A percentile compares a stretch with the other conserved stretches of the same genome.
These are phyloP conservation scores for Corynespora cassiicola DNA, from an alignment of 2,329 filamentous ascomycete genomes.

Conservation along the genomic window DNA sequence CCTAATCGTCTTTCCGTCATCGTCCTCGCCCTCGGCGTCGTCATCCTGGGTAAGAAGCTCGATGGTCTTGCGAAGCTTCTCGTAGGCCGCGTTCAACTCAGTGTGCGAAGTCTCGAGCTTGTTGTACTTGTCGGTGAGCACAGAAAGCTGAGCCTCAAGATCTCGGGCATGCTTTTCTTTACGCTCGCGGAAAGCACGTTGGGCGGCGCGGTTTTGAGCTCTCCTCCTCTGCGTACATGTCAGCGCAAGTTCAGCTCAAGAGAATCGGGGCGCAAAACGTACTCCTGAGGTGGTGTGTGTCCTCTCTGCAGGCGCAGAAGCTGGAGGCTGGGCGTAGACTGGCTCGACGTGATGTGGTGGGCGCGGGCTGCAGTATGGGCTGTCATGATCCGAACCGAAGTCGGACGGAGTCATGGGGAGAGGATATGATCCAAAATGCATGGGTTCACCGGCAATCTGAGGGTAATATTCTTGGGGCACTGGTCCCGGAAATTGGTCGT, in stretches of 20 bases:
- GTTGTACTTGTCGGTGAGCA: conserved; percentile 63
- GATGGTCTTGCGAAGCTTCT: conserved; percentile 49
- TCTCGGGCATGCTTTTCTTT: conserved; percentile 72
- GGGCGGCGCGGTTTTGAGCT: conserved; percentile 67
- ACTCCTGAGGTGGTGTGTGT: conserved; percentile 48
- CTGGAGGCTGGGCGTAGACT: conserved; percentile 22
- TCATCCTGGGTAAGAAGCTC: conserved; percentile 45
- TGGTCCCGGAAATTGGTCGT: conserved; percentile 41
- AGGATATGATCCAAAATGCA: conserved; percentile 41
- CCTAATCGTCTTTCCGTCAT: conserved; percentile 23
- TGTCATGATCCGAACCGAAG: conserved; percentile 48
- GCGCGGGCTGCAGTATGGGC: conserved; percentile 46
- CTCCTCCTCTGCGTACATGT: conserved; percentile 56
- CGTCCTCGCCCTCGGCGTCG: conserved; percentile 36
- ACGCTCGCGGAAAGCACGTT: conserved; percentile 66
- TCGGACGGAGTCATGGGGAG: conserved; percentile 48
- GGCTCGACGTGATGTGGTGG: conserved; percentile 33
- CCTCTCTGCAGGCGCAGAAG: conserved; percentile 31
- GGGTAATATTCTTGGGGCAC: conserved; percentile 41
- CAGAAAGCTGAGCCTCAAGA: conserved; percentile 63
- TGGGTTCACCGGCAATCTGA: conserved; percentile 38
- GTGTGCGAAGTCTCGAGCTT: conserved; percentile 62
- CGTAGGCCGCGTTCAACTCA: conserved; percentile 46
- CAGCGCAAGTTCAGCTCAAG: conserved; percentile 7
- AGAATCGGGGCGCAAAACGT: conserved; percentile 15